These are phyloP conservation scores for Huntiella decipiens DNA, from an alignment of 2,329 filamentous ascomycete genomes.

Conservation along the genomic window DNA sequence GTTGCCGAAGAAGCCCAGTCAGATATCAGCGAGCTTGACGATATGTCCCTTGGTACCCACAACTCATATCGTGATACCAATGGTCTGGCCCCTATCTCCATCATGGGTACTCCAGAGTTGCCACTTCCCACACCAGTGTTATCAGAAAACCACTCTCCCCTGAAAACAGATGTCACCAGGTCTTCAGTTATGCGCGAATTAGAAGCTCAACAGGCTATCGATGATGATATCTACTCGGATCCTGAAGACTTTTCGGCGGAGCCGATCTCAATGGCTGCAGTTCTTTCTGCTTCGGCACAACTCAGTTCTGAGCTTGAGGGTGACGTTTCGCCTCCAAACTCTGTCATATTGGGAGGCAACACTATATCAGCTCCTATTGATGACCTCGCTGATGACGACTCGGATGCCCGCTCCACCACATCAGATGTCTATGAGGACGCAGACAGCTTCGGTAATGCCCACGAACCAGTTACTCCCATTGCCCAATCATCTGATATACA, in stretches of 20 bases:
- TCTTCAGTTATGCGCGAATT: neutral
- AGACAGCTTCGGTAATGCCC: too few relatives aligned
- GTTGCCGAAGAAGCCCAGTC: neutral
- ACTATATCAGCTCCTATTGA: neutral
- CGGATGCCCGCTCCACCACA: neutral
- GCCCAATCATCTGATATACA: neutral
- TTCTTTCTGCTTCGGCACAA: neutral
- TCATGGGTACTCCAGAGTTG: neutral
- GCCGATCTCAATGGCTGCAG: neutral
- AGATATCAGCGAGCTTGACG: constrained; percentile 1
- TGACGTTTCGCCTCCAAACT: neutral
- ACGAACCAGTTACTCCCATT: neutral
- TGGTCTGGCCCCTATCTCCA: neutral
- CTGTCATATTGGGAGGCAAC: neutral
- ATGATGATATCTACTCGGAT: constrained; percentile 1
- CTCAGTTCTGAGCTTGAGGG: neutral
- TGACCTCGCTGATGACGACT: neutral
- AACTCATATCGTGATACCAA: constrained; percentile 1
- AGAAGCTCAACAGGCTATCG: neutral
- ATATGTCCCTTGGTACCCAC: neutral
- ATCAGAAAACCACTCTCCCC: neutral
- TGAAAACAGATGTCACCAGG: neutral
- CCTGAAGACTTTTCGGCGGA: constrained; percentile 1
- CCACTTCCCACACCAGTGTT: neutral
- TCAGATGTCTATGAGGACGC: neutral